phyloP scores from a whole-genome alignment of 2,329 filamentous ascomycete species.

The Xylaria sp. region DNA sequence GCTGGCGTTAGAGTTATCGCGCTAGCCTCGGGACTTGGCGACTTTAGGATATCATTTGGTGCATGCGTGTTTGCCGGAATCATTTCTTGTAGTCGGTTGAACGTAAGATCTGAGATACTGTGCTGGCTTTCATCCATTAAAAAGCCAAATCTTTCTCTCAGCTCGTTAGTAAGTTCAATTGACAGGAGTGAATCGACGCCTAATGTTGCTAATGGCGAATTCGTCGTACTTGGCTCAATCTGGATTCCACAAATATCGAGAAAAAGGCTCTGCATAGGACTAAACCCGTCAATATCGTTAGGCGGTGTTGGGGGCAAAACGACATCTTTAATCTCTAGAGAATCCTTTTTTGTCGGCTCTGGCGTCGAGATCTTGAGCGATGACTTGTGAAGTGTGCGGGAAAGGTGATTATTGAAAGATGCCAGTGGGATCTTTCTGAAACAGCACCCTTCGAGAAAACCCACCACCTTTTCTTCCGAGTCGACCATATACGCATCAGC shows the following conservation, averaged over 20 bases:
- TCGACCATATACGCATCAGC: slow-evolving; percentile 46
- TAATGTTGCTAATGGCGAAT: slow-evolving; percentile 33
- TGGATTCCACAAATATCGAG: slow-evolving; percentile 43
- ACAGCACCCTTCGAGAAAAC: slow-evolving; percentile 43
- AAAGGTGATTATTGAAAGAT: slow-evolving; percentile 49
- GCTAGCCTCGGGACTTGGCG: neutral
- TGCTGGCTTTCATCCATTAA: slow-evolving; percentile 34
- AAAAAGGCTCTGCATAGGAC: slow-evolving; percentile 36
- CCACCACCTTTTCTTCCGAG: slow-evolving; percentile 38
- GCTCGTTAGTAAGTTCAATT: slow-evolving; percentile 41
- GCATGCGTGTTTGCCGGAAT: neutral
- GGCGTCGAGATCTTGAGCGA: neutral
- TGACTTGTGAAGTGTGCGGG: slow-evolving; percentile 2
- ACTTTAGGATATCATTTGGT: neutral
- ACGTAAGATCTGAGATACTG: slow-evolving; percentile 33
- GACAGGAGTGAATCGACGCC: slow-evolving; percentile 46
- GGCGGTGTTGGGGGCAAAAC: neutral
- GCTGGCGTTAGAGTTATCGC: neutral
- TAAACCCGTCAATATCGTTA: neutral
- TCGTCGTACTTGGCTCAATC: slow-evolving; percentile 33
- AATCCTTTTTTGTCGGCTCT: slow-evolving; percentile 2
- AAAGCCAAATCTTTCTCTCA: slow-evolving; percentile 41
- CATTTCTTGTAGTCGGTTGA: slow-evolving; percentile 16
- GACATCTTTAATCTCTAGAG: neutral
- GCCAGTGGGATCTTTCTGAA: slow-evolving; percentile 48